A percentile compares a stretch with the other conserved stretches of the same genome.
Evolutionary conservation across 2,329 filamentous ascomycete genomes (phyloP).

Genomic region (Ustulina deusta): DNA sequence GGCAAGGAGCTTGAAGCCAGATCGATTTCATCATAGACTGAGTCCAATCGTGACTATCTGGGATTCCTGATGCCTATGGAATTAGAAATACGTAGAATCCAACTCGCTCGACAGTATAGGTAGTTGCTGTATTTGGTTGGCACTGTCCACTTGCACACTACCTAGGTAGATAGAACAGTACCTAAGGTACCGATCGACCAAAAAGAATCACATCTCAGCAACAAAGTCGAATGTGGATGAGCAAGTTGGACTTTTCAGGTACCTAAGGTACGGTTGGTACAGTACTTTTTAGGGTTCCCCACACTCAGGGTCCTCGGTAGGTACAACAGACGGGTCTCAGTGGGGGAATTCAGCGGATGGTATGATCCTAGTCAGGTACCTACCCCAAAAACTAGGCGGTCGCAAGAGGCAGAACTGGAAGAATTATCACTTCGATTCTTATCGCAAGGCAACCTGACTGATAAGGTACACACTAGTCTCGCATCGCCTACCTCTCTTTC

Average conservation of each 20-base stretch:
- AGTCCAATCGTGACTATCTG: not conserved
- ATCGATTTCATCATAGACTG: constrained; percentile 2
- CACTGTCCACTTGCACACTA: too few species aligned
- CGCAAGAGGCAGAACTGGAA: constrained; percentile 44
- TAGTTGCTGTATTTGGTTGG: too few species aligned
- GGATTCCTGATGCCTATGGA: too few species aligned
- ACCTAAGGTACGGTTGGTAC: not conserved
- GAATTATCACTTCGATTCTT: constrained; percentile 39
- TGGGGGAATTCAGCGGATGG: not conserved
- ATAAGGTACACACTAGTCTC: too few species aligned
- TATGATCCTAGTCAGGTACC: not conserved
- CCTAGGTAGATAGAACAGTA: too few species aligned
- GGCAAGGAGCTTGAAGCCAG: constrained; percentile 17
- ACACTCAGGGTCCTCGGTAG: not conserved
- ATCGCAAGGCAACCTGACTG: constrained; percentile 33
- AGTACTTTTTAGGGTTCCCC: not conserved
- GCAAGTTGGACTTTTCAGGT: not conserved
- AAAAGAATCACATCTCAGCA: not conserved
- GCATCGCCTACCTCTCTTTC: constrained; percentile 5
- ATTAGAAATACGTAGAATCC: too few species aligned
- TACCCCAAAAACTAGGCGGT: constrained; percentile 39
- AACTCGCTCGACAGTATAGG: too few species aligned
- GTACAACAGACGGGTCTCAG: not conserved
- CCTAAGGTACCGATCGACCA: too few species aligned
- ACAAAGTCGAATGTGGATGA: not conserved